These are phyloP conservation scores for Cryptosporidium ryanae DNA, from an alignment of 169 alveolate genomes.

Conservation along the genomic window DNA sequence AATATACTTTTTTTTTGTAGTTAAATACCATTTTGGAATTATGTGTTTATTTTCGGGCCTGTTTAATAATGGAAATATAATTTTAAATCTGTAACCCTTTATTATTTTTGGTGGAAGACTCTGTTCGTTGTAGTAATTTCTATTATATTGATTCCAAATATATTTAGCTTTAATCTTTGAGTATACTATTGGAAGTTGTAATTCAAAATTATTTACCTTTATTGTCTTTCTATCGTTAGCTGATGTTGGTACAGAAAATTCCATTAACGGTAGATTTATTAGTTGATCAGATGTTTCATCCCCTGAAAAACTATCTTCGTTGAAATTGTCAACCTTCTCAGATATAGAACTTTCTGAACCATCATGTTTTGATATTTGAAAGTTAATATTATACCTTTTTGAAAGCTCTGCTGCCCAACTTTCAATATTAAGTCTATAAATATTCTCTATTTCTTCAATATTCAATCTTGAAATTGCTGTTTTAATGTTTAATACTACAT, in stretches of 20 bases:
- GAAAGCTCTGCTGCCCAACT: constrained; percentile 5
- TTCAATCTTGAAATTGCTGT: neutral
- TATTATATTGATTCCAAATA: constrained; percentile 64
- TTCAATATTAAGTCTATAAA: constrained; percentile 3
- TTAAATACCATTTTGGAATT: constrained; percentile 62
- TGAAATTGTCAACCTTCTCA: neutral
- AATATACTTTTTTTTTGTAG: constrained; percentile 40
- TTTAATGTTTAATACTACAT: constrained; percentile 5
- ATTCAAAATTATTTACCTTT: neutral
- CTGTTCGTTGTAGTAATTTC: constrained; percentile 31
- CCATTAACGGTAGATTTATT: constrained; percentile 28
- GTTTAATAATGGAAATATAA: constrained; percentile 29
- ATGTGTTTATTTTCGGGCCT: constrained; percentile 27
- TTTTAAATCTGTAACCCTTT: constrained; percentile 45
- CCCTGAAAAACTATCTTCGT: neutral
- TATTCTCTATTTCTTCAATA: constrained; percentile 21
- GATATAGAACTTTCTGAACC: too few species aligned
- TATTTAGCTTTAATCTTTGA: constrained; percentile 55
- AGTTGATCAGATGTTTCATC: constrained; percentile 31
- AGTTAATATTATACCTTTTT: neutral
- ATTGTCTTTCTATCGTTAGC: neutral
- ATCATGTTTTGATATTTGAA: neutral
- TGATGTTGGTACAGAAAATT: constrained; percentile 33
- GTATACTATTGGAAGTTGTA: constrained; percentile 33
- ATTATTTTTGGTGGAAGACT: constrained; percentile 64